Base-by-base conservation (phyloP, 257 asterid species). In the Thymus mandschuricus region DNA sequence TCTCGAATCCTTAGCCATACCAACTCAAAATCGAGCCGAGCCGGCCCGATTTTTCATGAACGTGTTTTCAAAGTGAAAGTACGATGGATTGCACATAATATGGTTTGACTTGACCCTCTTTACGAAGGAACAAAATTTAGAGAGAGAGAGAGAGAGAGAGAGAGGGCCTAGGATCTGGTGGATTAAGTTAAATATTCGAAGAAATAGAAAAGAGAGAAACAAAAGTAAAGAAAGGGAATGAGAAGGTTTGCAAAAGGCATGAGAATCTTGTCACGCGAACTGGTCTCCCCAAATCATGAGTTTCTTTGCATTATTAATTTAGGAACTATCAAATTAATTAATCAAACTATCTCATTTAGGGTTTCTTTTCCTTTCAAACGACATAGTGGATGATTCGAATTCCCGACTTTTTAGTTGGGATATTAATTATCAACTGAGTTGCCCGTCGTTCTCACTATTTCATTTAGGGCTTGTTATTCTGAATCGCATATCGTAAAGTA, bases 231-330 rank as follows among this genome's bases (percentile, higher is more conserved):
- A 38, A 38, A 38, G 44, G 45, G 68, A 67, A 30, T 31, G 62
- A 65, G 72, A 66, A 6, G 79, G 68, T 69, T 75, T 54, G 21
- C 64, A n/a, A 28, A 56, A 86, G 85, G 88, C 83, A 83, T 86
- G 89, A 74, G 80, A 75, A 21, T 81, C 79, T 75, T 74, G 70
- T 78, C 93, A 87, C 86, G 87, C 87, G 75, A 78, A 81, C 79
- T 79, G 81, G 73, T 77, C 83, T 71, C 61, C 81, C 78, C 67
- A 81, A 79, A 87, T 87, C 83, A 85, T 82, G 82, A 85, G 63
- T 15, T 48, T 63, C 4, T 44, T 27, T 34, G 11, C 29, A 11
- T 35, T 8, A 59, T 34, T 34, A 34, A 34, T 34, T 34, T 8
- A 21, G 21, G 21, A 21, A 21, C 21, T 21, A 21, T 63, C 1